Evolutionary conservation across 768 basidiomycete species (phyloP), one percentile per base, ranked within the genome.

Genomic region (Imleria badia): DNA sequence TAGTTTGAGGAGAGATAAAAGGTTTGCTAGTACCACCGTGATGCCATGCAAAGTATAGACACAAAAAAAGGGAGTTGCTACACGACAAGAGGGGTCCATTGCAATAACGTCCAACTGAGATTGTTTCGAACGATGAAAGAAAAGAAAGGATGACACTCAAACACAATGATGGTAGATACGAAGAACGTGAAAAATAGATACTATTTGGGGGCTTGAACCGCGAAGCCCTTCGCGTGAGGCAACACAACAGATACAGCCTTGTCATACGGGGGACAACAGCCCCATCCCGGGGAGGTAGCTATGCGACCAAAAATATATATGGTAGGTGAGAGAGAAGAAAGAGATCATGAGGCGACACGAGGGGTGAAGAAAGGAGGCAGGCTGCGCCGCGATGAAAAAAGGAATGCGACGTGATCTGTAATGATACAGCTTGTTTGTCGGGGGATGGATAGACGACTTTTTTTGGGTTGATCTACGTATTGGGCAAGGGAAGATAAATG

Each of bases 211-310:
- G 71, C 77, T 76, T 75, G 64, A 64, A 59, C 35, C 51, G 77
- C 77, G 77, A 78, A 78, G 77, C 78, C 77, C 77, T 78, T 78
- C 78, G 77, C 76, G 52, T n/a, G 65, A 58, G 30, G 54, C 41
- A 60, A 55, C 51, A 61, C 52, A 66, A 67, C 60, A 52, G 63
- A 66, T 63, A 66, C 63, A 65, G 43, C 57, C 33, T 34, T 61
- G 59, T 58, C 48, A 50, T 68, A 55, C 48, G 44, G 31, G 43
- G 43, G 45, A 51, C 41, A 48, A 51, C 52, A 42, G 33, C 26
- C 52, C 61, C 51, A 50, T 43, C 33, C 49, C 47, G 34, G 49
- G 45, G 38, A 57, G 44, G 52, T 58, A 65, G 52, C 56, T 56
- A 63, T 60, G 59, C 63, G 58, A 57, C 62, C 55, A 63, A 64